phyloP scores from a whole-genome alignment of 1,139 yeast species.

The Geotrichum restrictum region DNA sequence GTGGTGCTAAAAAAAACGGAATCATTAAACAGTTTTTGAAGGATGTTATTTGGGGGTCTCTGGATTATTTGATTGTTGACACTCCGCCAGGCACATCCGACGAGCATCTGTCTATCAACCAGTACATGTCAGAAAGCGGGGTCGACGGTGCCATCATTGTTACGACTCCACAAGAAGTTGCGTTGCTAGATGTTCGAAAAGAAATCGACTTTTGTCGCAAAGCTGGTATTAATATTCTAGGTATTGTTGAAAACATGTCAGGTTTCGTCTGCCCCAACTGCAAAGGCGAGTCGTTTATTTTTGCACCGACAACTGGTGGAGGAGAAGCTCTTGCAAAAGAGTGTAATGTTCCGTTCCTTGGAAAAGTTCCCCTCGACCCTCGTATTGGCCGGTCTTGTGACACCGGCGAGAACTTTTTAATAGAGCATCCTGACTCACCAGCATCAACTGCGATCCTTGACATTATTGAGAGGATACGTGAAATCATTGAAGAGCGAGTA shows the following conservation, averaged over 20 bases:
- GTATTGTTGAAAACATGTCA: constrained; percentile 95
- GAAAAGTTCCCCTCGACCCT: constrained; percentile 94
- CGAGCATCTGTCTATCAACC: constrained; percentile 87
- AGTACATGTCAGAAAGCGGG: constrained; percentile 83
- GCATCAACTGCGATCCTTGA: constrained; percentile 82
- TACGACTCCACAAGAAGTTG: constrained; percentile 97
- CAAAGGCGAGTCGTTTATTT: constrained; percentile 82
- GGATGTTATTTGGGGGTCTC: constrained; percentile 93
- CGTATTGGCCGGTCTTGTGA: constrained; percentile 89
- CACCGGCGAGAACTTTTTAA: constrained; percentile 75
- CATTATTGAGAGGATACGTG: constrained; percentile 58
- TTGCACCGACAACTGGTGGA: constrained; percentile 96
- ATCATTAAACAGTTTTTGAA: constrained; percentile 88
- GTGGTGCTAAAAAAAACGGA: constrained; percentile 93
- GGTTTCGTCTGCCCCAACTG: constrained; percentile 98
- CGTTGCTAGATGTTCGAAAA: constrained; percentile 87
- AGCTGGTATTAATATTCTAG: constrained; percentile 79
- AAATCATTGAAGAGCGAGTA: constrained; percentile 18
- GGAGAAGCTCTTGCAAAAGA: constrained; percentile 82
- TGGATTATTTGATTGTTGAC: constrained; percentile 87
- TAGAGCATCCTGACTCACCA: constrained; percentile 84
- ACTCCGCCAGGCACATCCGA: constrained; percentile 99
- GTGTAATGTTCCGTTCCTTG: constrained; percentile 69
- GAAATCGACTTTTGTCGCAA: constrained; percentile 93
- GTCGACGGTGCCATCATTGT: constrained; percentile 94